Evolutionary conservation across 1,284 basidiomycete species (phyloP), one percentile per base, ranked within the genome.

Genomic region (Phenoliferia sp.): DNA sequence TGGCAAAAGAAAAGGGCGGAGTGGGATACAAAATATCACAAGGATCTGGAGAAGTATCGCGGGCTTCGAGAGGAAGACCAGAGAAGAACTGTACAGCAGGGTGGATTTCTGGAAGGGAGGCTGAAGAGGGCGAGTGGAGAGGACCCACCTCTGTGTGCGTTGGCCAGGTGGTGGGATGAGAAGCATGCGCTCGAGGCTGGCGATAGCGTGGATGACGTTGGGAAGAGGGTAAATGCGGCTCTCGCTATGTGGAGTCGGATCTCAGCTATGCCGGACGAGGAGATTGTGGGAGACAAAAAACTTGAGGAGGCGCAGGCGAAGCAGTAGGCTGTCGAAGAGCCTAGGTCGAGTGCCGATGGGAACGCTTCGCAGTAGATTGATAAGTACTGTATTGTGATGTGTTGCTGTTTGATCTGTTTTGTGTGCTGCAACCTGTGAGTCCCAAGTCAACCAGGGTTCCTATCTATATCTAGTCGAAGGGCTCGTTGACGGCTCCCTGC

Each of bases 111-210:
- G 22, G 48, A 22, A 52, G 48, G 48, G 48, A 7, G 17, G 76
- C 52, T 67, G 15, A 17, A 56, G 87, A 87, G 85, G 33, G 78
- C 90, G 65, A 86, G 87, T 71, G 83, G 80, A 61, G 90, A 92
- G 78, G 82, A 82, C 34, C 90, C 90, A 7, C 90, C 90, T 9
- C 86, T 90, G 9, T 89, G 88, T 71, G 68, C 73, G 28, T 58
- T 81, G 15, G 80, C 77, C 1, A 77, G 77, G 2, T 75, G 77
- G 62, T 72, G 66, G 3, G 75, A 78, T 69, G 61, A 61, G 32
- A 69, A 75, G 15, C 33, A 75, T 32, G 80, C 80, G 1, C 68
- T 74, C 26, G 63, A 75, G 58, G 75, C 77, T 16, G 79, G 77
- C 26, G 72, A 62, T 29, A 68, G 66, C 44, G 71, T 72, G 33